phyloP scores from a whole-genome alignment of 331 rosid genomes.

The Cydonia oblonga region DNA sequence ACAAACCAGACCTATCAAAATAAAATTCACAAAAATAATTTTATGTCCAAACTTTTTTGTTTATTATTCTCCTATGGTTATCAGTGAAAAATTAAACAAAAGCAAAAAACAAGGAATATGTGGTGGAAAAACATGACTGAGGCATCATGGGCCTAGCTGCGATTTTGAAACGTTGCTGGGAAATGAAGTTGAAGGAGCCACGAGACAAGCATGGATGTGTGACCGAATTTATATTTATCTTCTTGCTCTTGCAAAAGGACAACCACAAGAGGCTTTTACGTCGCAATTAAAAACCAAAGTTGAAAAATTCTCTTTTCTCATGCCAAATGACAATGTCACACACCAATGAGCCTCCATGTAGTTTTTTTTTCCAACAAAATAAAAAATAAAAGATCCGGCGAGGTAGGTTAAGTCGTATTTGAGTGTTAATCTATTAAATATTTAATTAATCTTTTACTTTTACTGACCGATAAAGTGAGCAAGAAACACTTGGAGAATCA shows the following conservation, averaged over 20 bases:
- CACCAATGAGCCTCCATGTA: not conserved
- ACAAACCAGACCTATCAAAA: not conserved
- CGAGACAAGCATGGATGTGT: not conserved
- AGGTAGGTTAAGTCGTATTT: too few species aligned
- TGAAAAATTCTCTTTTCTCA: not conserved
- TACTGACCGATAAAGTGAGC: too few species aligned
- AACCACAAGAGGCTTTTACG: too few species aligned
- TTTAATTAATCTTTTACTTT: too few species aligned
- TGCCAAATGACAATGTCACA: not conserved
- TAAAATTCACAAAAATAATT: not conserved
- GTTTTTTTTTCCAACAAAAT: not conserved
- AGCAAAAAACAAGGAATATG: conserved; percentile 4
- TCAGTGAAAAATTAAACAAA: not conserved
- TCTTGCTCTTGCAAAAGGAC: too few species aligned
- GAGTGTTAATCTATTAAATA: too few species aligned
- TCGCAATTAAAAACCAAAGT: too few species aligned
- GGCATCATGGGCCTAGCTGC: not conserved
- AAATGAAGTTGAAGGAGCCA: not conserved
- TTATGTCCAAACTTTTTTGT: not conserved
- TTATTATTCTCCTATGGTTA: not conserved
- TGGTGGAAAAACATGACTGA: not conserved
- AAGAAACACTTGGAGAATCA: not conserved
- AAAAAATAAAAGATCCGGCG: too few species aligned
- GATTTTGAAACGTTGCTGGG: not conserved
- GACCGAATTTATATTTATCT: not conserved